Conservation (phyloP, 495 filamentous ascomycete genomes). For the Tuber brumale region DNA sequence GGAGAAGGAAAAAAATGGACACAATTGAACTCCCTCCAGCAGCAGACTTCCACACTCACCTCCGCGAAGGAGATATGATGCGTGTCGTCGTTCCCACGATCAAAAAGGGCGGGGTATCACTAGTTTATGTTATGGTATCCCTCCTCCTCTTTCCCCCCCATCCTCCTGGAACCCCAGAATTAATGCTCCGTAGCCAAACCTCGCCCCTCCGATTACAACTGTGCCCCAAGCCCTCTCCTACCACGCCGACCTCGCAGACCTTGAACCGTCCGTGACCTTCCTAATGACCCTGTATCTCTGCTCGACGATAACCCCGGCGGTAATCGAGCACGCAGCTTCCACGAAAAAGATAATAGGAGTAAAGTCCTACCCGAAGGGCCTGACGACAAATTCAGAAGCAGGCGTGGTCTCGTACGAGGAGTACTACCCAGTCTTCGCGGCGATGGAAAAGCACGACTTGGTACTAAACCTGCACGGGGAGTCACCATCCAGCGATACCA, state of each 20-base stretch:
- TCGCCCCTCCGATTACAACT: constrained; percentile 63
- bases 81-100: constrained; percentile 73
- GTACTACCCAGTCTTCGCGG: constrained; percentile 71
- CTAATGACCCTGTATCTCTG: constrained; percentile 88
- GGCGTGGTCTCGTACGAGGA: constrained; percentile 67
- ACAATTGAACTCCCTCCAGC: constrained; percentile 59
- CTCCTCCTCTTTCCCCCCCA: constrained; percentile 4
- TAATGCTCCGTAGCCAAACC: constrained; percentile 44
- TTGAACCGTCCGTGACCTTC: constrained; percentile 68
- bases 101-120: constrained; percentile 65
- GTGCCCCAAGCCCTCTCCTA: constrained; percentile 71
- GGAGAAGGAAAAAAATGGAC: constrained; percentile 13
- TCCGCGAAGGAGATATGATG: constrained; percentile 76
- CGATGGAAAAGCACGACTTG: constrained; percentile 64
- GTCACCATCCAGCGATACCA: constrained; percentile 44
- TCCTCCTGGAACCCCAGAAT: constrained; percentile 6
- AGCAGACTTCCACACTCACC: constrained; percentile 65
- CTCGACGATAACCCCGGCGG: constrained; percentile 66
- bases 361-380: constrained; percentile 62
- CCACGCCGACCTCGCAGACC: constrained; percentile 55
- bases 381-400: constrained; percentile 78
- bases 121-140: constrained; percentile 70
- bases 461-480: constrained; percentile 60
- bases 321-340: constrained; percentile 64
- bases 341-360: constrained; percentile 57